Percentiles rank a stretch among this genome's conserved stretches.
Evolutionary conservation across 1,139 yeast species (phyloP).

Genomic region (Keqinozyma sinolaborantium): DNA sequence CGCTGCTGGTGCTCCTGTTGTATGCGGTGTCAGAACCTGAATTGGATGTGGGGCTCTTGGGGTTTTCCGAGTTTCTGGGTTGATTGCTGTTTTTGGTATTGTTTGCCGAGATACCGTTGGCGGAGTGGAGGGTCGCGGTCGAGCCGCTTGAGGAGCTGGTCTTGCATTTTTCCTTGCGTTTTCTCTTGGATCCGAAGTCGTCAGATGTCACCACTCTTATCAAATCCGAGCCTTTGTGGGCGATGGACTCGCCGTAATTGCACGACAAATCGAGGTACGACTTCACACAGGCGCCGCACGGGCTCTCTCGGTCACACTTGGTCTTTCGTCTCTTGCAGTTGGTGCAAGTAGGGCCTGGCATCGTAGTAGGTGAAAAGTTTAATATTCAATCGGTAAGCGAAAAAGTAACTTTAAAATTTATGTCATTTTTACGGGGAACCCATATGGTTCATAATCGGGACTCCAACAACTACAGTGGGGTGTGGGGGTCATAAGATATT

Average conservation of each 20-base stretch:
- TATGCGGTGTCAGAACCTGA: background rate
- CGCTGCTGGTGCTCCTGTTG: background rate
- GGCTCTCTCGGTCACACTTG: conserved; percentile 36
- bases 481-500: background rate
- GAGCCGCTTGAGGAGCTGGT: conserved; percentile 3
- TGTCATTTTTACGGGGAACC: no score
- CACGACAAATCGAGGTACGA: conserved; percentile 4
- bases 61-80: background rate
- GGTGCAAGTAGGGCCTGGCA: background rate
- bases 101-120: conserved; percentile 2
- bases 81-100: background rate
- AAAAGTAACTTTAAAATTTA: no score
- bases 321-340: conserved; percentile 35
- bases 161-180: conserved; percentile 1
- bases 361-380: no score
- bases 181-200: conserved; percentile 1
- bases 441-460: no score
- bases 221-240: conserved; percentile 6
- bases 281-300: conserved; percentile 40
- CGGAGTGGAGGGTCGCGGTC: conserved; percentile 1
- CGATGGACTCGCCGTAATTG: conserved; percentile 15
- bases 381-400: no score
- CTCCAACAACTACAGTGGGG: no score
- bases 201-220: conserved; percentile 3
- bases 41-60: background rate